Conservation (phyloP, 345 rosid genomes). For the Pugionium cornutum region DNA sequence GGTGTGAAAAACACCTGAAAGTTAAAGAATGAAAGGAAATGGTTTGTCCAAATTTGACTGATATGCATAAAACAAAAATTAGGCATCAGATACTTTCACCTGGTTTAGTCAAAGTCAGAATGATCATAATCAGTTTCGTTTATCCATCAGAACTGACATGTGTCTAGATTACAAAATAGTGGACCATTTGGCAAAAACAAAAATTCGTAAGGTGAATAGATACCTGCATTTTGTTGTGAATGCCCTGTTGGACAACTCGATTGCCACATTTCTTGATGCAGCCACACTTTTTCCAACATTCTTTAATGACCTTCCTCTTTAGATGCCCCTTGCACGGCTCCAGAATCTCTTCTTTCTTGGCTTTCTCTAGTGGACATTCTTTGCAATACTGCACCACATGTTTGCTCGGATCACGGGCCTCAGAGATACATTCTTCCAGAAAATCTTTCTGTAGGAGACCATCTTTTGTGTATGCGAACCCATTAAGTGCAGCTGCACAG, state of each 20-base stretch:
- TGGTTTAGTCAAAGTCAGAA: slow-evolving; percentile 4
- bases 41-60: neutral
- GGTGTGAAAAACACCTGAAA: slow-evolving; percentile 64
- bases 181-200: neutral
- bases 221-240: slow-evolving; percentile 78
- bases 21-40: neutral
- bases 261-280: slow-evolving; percentile 79
- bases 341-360: slow-evolving; percentile 49
- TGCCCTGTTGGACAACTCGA: slow-evolving; percentile 87
- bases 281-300: slow-evolving; percentile 93
- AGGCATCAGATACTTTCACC: slow-evolving; percentile 13
- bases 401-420: slow-evolving; percentile 55
- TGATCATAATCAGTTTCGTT: slow-evolving; percentile 7
- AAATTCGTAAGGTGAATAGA: slow-evolving; percentile 6
- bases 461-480: slow-evolving; percentile 57
- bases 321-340: slow-evolving; percentile 88
- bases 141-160: neutral
- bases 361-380: slow-evolving; percentile 72
- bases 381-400: slow-evolving; percentile 56
- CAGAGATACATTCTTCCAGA: slow-evolving; percentile 60
- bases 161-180: neutral
- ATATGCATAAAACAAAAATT: neutral
- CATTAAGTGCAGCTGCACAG: slow-evolving; percentile 54
- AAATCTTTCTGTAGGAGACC: slow-evolving; percentile 64
- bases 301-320: slow-evolving; percentile 71